Conservation (phyloP, 2,329 filamentous ascomycete genomes). For the Conoideocrella luteorostrata region DNA sequence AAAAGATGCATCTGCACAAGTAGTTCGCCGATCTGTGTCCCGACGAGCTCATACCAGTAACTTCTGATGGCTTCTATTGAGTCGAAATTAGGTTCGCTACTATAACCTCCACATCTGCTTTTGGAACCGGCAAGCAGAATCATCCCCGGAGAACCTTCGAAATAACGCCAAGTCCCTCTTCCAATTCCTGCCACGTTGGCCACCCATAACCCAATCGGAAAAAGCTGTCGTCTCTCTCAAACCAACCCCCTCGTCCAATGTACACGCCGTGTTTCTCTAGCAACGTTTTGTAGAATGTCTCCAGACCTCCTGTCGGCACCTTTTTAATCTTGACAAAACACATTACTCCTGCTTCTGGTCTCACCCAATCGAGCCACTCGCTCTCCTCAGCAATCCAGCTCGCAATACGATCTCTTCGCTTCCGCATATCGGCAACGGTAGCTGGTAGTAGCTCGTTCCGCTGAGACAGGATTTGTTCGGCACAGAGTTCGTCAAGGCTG, state of each 20-base stretch:
- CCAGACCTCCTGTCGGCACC: conserved; percentile 12
- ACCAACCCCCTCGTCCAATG: conserved; percentile 19
- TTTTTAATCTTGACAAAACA: conserved; percentile 18
- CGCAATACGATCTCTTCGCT: conserved; percentile 14
- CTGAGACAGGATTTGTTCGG: conserved; percentile 15
- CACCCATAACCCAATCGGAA: conserved; percentile 20
- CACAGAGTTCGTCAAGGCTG: conserved; percentile 16
- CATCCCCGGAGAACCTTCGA: conserved; percentile 11
- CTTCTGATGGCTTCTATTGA: too few species aligned
- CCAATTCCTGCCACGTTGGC: conserved; percentile 15
- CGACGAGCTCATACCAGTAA: too few species aligned
- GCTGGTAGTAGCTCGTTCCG: conserved; percentile 8
- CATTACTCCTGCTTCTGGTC: conserved; percentile 17
- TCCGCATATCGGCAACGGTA: conserved; percentile 14
- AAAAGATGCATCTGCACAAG: too few species aligned
- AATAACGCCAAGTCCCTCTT: conserved; percentile 15
- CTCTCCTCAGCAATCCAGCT: conserved; percentile 16
- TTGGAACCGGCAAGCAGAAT: too few species aligned
- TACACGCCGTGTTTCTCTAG: conserved; percentile 15
- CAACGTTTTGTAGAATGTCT: conserved; percentile 15
- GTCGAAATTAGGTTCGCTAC: too few species aligned
- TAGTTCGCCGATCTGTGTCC: too few species aligned
- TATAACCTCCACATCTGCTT: too few species aligned
- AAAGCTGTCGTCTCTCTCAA: conserved; percentile 16
- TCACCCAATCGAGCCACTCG: conserved; percentile 18